phyloP scores from a whole-genome alignment of 2,329 filamentous ascomycete genomes.

The Akanthomyces uredinophilus region DNA sequence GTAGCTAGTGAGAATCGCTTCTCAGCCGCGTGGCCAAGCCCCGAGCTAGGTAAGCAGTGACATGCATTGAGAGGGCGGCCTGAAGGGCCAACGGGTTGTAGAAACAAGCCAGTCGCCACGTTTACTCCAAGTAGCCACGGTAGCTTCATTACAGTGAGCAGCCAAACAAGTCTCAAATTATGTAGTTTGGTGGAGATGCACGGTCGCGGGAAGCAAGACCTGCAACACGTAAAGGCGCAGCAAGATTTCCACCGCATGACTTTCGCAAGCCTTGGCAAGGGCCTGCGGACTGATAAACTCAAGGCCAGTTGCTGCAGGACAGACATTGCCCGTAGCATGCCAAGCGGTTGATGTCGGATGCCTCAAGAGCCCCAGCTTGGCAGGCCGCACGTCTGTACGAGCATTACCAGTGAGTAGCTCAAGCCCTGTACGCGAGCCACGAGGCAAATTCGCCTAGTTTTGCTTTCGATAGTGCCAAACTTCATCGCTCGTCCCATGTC shows the following conservation, averaged over 20 bases:
- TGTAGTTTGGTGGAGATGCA: neutral
- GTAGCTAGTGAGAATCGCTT: neutral
- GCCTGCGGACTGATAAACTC: neutral
- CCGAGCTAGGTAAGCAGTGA: neutral
- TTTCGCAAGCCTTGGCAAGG: neutral
- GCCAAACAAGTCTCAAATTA: neutral
- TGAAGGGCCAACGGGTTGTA: neutral
- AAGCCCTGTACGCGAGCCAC: neutral
- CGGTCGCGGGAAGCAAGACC: neutral
- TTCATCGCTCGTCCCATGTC: conserved; percentile 9
- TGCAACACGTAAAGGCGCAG: neutral
- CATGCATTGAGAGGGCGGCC: neutral
- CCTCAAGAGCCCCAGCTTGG: neutral
- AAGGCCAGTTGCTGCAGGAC: neutral
- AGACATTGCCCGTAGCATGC: neutral
- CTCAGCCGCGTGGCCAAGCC: neutral
- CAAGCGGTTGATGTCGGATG: neutral
- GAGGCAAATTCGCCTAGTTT: neutral
- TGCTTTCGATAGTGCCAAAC: neutral
- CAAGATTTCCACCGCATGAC: neutral
- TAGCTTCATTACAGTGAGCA: neutral
- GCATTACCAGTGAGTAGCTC: neutral
- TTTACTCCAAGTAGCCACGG: neutral
- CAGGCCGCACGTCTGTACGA: neutral
- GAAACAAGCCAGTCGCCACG: neutral